Percentiles rank a stretch among this genome's conserved stretches.
phyloP scores from a whole-genome alignment of 257 asterid genomes.

The Linaria vulgaris region DNA sequence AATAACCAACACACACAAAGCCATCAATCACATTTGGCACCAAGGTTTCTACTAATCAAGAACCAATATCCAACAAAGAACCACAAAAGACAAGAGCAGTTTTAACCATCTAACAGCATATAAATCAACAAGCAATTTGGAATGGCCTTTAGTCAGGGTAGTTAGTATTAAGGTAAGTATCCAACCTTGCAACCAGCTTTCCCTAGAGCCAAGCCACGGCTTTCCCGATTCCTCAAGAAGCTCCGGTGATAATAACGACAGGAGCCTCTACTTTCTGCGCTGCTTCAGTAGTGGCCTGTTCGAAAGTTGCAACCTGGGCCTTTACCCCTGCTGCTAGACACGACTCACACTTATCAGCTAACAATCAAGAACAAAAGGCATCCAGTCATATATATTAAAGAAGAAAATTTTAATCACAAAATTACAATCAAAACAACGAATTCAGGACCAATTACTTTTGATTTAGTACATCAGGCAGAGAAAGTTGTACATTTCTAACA shows the following conservation, averaged over 20 bases:
- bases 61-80: no score
- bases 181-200: constrained; percentile 66
- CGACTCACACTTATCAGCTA: neutral
- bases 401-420: no score
- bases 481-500: no score
- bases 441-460: no score
- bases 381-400: no score
- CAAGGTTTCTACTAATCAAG: neutral
- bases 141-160: neutral
- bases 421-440: no score
- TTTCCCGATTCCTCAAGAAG: constrained; percentile 67
- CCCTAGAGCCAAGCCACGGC: constrained; percentile 58
- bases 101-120: neutral
- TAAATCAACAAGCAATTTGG: neutral
- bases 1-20: neutral
- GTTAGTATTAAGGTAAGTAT: neutral
- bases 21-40: no score
- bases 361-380: neutral
- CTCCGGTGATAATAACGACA: constrained; percentile 60
- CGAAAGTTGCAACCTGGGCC: constrained; percentile 46
- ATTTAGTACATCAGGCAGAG: no score
- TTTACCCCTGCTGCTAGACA: constrained; percentile 41
- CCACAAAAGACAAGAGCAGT: neutral
- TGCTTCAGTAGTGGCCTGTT: constrained; percentile 36
- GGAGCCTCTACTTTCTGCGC: constrained; percentile 47